Base-by-base conservation (phyloP, 192 early-diverging fungal genomes). In the Dissophora globulifera region DNA sequence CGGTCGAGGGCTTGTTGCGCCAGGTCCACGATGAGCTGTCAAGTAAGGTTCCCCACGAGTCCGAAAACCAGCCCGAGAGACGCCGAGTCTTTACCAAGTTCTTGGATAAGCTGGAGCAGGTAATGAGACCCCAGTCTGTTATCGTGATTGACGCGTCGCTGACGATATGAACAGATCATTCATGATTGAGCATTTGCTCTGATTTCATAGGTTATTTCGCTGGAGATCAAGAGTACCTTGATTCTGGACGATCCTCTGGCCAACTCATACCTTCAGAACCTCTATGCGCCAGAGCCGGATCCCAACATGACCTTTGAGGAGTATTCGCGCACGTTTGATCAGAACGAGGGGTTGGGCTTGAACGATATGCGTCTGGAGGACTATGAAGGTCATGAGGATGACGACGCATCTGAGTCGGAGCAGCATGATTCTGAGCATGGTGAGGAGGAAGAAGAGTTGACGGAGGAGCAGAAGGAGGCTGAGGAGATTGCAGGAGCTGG, bases 241-340 rank as follows among this genome's bases (percentile, higher is more conserved):
- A 89, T 95, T 43, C 58, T 98, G 19, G 93, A 98, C 75, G 96
- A 98, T 66, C 96, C 96, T 22, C 82, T 97, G 48, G 83, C 88
- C 17, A 96, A 98, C 81, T 92, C 90, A n/a, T 93, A 94, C 69
- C 81, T 94, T 46, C 92, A 94, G 81, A 98, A 97, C 86, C 78
- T 92, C 43, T 96, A 97, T 76, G 96, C 96, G 17, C 96, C 96
- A 20, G 96, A 97, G 67, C 81, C 85, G 10, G 96, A 98, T 64
- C 96, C 96, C n/a, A 93, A 95, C 67, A 98, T 98, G 96, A 85
- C 69, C 7, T 87, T 86, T 46, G 93, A 93, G 67, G 84, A 85
- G 15, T 98, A 95, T 60, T 90, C 95, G 59, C 89, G 96, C 53
- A 90, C 88, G 1, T 93, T 85, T 82, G 94, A 97, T 43, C 88